phyloP scores from a whole-genome alignment of 2,329 filamentous ascomycete genomes.

The Conoideocrella luteorostrata region DNA sequence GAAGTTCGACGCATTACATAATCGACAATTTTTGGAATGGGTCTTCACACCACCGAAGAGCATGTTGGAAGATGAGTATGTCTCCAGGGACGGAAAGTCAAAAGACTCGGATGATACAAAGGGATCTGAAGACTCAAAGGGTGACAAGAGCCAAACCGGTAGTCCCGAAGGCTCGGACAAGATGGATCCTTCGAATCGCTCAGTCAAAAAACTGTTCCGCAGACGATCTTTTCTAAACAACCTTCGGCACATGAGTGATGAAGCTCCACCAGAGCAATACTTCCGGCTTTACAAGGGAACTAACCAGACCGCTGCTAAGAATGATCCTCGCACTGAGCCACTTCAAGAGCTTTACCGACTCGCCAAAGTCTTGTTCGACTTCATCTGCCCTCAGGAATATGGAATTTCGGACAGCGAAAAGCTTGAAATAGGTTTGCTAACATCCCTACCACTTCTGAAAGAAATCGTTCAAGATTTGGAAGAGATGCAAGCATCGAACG shows the following conservation, averaged over 20 bases:
- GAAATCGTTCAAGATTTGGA: slow-evolving; percentile 97
- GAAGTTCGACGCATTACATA: slow-evolving; percentile 98
- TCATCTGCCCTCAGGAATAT: slow-evolving; percentile 97
- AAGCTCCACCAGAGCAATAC: slow-evolving; percentile 63
- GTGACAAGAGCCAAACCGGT: slow-evolving; percentile 19
- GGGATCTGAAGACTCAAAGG: slow-evolving; percentile 30
- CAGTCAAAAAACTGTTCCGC: slow-evolving; percentile 47
- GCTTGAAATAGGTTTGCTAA: slow-evolving; percentile 94
- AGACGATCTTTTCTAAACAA: slow-evolving; percentile 54
- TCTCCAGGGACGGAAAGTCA: slow-evolving; percentile 33
- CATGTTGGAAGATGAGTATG: slow-evolving; percentile 68
- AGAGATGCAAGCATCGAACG: slow-evolving; percentile 90
- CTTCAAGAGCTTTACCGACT: slow-evolving; percentile 88
- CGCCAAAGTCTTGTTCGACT: slow-evolving; percentile 93
- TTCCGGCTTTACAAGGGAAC: slow-evolving; percentile 85
- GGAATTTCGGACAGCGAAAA: slow-evolving; percentile 94
- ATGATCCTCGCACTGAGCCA: slow-evolving; percentile 78
- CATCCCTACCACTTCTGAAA: slow-evolving; percentile 85
- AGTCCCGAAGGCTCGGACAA: slow-evolving; percentile 32
- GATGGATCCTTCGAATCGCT: slow-evolving; percentile 31
- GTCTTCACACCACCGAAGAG: slow-evolving; percentile 82
- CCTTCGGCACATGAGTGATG: slow-evolving; percentile 42
- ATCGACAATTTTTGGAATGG: slow-evolving; percentile 94
- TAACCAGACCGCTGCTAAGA: slow-evolving; percentile 61
- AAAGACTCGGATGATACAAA: slow-evolving; percentile 36